phyloP scores from a whole-genome alignment of 1,284 basidiomycete genomes.

The Fomitopsis betulina region DNA sequence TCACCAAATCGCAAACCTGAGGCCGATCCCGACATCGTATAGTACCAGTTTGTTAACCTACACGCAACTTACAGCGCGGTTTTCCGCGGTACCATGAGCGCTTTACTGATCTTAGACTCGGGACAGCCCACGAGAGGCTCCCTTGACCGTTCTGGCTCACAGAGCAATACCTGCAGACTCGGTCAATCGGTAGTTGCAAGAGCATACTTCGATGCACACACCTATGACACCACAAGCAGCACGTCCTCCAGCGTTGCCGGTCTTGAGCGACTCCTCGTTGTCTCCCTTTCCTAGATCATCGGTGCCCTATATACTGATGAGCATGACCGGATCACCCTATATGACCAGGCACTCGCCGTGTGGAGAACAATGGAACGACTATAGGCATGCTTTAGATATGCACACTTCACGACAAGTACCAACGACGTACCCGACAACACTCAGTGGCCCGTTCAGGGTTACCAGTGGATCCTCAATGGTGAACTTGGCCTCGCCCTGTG shows the following conservation, averaged over 20 bases:
- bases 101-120: too few species aligned
- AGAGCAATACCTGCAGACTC: neutral
- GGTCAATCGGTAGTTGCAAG: neutral
- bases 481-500: slow-evolving; percentile 52
- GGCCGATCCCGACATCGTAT: too few species aligned
- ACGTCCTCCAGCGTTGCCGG: slow-evolving; percentile 70
- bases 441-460: slow-evolving; percentile 65
- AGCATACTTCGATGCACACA: slow-evolving; percentile 12
- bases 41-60: too few species aligned
- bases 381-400: neutral
- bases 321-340: neutral
- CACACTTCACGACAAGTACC: neutral
- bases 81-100: too few species aligned
- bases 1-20: too few species aligned
- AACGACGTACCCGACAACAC: slow-evolving; percentile 59
- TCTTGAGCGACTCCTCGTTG: slow-evolving; percentile 64
- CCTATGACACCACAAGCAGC: slow-evolving; percentile 76
- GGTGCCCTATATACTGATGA: slow-evolving; percentile 40
- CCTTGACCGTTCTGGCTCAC: neutral
- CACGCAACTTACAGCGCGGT: too few species aligned
- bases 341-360: slow-evolving; percentile 36
- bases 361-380: slow-evolving; percentile 63
- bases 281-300: slow-evolving; percentile 74
- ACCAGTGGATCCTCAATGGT: slow-evolving; percentile 57
- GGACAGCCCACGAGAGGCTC: too few species aligned